Conservation (phyloP, 2,329 filamentous ascomycete genomes). For the Hymenoscyphus salicellus region DNA sequence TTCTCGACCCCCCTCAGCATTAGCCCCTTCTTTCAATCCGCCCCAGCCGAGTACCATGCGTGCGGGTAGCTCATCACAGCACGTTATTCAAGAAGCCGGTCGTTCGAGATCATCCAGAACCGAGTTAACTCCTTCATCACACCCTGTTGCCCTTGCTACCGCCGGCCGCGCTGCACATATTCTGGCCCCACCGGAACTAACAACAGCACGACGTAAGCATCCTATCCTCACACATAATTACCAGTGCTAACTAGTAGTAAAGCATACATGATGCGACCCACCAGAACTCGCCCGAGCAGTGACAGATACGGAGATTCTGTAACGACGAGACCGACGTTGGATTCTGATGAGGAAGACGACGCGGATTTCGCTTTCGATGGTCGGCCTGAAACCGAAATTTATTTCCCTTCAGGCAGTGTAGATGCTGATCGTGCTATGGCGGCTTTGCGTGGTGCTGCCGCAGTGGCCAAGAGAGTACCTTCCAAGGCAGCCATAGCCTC, state of each 20-base stretch:
- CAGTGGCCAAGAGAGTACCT: conserved; percentile 28
- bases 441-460: conserved; percentile 25
- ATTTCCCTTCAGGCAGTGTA: conserved; percentile 8
- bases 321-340: conserved; percentile 1
- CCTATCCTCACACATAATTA: neutral
- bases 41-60: conserved; percentile 4
- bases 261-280: conserved; percentile 2
- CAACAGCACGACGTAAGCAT: neutral
- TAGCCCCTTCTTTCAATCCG: neutral
- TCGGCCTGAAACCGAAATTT: conserved; percentile 11
- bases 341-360: conserved; percentile 22
- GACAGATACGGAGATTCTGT: neutral
- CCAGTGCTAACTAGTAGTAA: neutral
- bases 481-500: conserved; percentile 32
- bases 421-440: conserved; percentile 27
- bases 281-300: neutral
- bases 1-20: conserved; percentile 4
- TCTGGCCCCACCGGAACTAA: neutral
- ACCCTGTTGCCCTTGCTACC: neutral
- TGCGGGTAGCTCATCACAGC: neutral
- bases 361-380: conserved; percentile 10
- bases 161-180: neutral
- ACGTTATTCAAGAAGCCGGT: neutral
- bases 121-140: neutral
- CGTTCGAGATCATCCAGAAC: neutral